phyloP scores from a whole-genome alignment of 1,284 basidiomycete genomes.

The Pseudomicrostroma phylloplanum region DNA sequence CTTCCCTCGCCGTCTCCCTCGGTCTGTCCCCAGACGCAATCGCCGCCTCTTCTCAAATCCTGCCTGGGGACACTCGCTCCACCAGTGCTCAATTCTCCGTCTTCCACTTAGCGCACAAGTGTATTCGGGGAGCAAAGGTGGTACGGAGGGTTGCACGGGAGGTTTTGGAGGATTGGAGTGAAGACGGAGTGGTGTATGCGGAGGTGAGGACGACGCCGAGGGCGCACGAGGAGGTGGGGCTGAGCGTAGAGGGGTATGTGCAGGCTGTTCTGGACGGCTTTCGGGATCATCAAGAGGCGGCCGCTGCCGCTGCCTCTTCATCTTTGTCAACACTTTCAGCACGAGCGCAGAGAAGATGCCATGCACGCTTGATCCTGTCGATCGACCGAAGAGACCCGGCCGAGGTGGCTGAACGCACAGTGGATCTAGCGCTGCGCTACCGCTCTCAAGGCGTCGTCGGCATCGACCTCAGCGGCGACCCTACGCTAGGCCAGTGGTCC shows the following conservation, averaged over 20 bases:
- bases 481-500: conserved; percentile 17
- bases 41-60: conserved; percentile 11
- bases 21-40: conserved; percentile 8
- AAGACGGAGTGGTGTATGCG: conserved; percentile 27
- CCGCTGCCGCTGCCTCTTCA: not conserved
- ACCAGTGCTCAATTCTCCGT: conserved; percentile 25
- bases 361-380: conserved; percentile 21
- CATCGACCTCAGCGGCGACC: conserved; percentile 28
- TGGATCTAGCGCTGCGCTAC: conserved; percentile 16
- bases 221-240: not conserved
- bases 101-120: conserved; percentile 23
- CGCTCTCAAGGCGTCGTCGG: conserved; percentile 16
- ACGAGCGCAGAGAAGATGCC: conserved; percentile 1
- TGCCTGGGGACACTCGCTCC: conserved; percentile 13
- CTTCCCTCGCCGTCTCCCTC: conserved; percentile 15
- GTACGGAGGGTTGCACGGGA: conserved; percentile 21
- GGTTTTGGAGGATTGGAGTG: conserved; percentile 19
- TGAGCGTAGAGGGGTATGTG: conserved; percentile 14
- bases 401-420: conserved; percentile 2
- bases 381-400: conserved; percentile 21
- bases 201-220: conserved; percentile 30
- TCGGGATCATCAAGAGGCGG: not conserved
- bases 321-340: too few species aligned
- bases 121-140: conserved; percentile 16
- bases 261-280: conserved; percentile 17